Base-by-base conservation (phyloP, 257 asterid species). In the Gardenia jasminoides region DNA sequence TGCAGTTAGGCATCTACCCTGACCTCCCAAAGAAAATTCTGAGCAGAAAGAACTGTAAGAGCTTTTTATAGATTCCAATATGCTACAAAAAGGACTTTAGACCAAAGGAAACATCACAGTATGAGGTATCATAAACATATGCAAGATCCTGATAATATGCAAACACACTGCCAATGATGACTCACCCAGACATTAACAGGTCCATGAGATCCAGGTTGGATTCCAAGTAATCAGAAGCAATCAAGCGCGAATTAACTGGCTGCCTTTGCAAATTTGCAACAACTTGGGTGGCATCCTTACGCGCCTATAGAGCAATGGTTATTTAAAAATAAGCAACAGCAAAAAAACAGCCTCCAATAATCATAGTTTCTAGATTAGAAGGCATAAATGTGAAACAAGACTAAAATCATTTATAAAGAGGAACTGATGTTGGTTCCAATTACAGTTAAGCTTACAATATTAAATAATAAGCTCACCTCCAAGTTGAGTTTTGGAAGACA, bases 231-330 rank as follows among this genome's bases (percentile, higher is more conserved):
- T 85, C 86, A 39, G 96, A 92, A 79, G 98, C 97, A 72, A 95
- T 88, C 92, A 90, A 79, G 30, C 90, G 85, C 28, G 95, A 96
- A 12, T 88, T 84, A 82, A 91, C 94, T 10, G 75, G 85, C 82
- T 90, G 99, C 87, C 98, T 88, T 85, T 93, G 98, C 92, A 96
- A 83, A 89, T 93, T 96, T 31, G 97, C 96, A 61, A 96, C 88
- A 67, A 95, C 88, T 80, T 86, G 96, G 24, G 97, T 89, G 72
- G 97, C 99, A 84, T 93, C 97, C 81, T 91, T 92, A 73, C 99
- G 93, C 30, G 96, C 91, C 98, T 92, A 83, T 62, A 78, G 46
- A 58, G 82, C 78, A 74, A 82, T 4, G 9, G 68, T 16, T 31
- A 65, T 19, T 71, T 62, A 41, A 71, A 61, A 43, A 84, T 80